Base-by-base conservation (phyloP, 768 basidiomycete genomes). In the Leccinum subtestaceum region DNA sequence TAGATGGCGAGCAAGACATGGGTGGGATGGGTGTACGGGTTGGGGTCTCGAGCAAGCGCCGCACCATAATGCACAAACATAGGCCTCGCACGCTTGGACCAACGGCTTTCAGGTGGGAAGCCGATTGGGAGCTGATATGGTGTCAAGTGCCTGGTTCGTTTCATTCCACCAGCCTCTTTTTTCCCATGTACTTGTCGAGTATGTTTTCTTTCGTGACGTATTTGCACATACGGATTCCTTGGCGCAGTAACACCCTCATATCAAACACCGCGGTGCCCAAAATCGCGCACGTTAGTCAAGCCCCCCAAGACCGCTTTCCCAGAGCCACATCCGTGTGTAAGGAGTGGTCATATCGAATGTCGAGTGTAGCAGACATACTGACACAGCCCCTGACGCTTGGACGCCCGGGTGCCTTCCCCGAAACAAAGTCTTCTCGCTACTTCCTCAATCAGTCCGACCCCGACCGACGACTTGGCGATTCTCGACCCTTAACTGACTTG, bases 51-150 rank as follows among this genome's bases (percentile, higher is more conserved):
- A 63, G 64, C 58, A 65, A 45, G 60, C 60, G 64, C 66, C 67
- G 66, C 63, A 68, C 75, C 82, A 83, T 79, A 86, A 88, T 88
- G 91, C 93, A 93, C 43, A 74, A 85, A 89, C 85, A 93, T 80
- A 89, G 93, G 93, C 89, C 89, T 88, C 93, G 93, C 93, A 95
- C 93, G 93, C 93, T 95, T 95, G 80, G 81, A 94, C 93, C 93
- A 94, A 95, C 89, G 85, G 84, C 83, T 84, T 79, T 77, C 57
- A 69, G 70, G 80, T 73, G 77, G 79, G 79, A 79, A 83, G 84
- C 79, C 86, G 91, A 92, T 90, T 91, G 90, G 91, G 91, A 92
- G 90, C 90, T 91, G 88, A 87, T 82, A 72, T 76, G 75, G 67
- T 73, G 60, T 66, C 57, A 56, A 60, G 63, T 64, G 59, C 70